Percentiles rank a stretch among this genome's conserved stretches.
Evolutionary conservation across 1,139 yeast species (phyloP).

Genomic region (Pichia sp.): DNA sequence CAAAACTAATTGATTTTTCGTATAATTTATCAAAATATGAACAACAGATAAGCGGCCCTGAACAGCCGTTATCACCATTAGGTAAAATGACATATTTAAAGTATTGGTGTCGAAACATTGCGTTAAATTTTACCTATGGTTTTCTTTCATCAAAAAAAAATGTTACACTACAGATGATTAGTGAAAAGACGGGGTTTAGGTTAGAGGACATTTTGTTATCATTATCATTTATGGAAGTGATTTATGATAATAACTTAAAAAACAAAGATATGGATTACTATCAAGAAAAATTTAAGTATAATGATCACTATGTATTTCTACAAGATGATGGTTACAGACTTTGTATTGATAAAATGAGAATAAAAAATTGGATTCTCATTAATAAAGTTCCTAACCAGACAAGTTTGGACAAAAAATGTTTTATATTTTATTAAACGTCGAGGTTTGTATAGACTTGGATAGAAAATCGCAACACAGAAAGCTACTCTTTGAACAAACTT

Average conservation of each 20-base stretch:
- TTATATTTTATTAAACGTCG: constrained; percentile 4
- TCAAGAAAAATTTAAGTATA: constrained; percentile 17
- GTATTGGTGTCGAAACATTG: constrained; percentile 66
- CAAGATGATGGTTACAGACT: constrained; percentile 21
- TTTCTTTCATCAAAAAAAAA: constrained; percentile 24
- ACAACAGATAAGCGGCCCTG: constrained; percentile 75
- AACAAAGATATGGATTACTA: constrained; percentile 25
- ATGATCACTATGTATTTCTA: constrained; percentile 18
- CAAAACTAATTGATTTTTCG: constrained; percentile 74
- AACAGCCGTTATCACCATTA: constrained; percentile 77
- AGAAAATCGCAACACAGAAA: not conserved
- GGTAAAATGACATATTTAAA: constrained; percentile 67
- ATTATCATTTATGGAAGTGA: constrained; percentile 52
- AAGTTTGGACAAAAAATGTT: constrained; percentile 3
- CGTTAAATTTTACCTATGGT: constrained; percentile 38
- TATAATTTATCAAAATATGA: constrained; percentile 61
- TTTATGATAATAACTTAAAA: constrained; percentile 30
- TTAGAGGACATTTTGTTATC: constrained; percentile 62
- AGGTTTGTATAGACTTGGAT: not conserved
- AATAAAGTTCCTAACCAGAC: constrained; percentile 14
- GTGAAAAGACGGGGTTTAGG: constrained; percentile 61
- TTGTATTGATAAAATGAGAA: constrained; percentile 19
- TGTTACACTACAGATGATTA: constrained; percentile 46
- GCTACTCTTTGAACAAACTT: constrained; percentile 42
- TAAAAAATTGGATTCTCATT: constrained; percentile 26